Conservation (phyloP, 192 early-diverging fungal species). For the Coemansia sp. region DNA sequence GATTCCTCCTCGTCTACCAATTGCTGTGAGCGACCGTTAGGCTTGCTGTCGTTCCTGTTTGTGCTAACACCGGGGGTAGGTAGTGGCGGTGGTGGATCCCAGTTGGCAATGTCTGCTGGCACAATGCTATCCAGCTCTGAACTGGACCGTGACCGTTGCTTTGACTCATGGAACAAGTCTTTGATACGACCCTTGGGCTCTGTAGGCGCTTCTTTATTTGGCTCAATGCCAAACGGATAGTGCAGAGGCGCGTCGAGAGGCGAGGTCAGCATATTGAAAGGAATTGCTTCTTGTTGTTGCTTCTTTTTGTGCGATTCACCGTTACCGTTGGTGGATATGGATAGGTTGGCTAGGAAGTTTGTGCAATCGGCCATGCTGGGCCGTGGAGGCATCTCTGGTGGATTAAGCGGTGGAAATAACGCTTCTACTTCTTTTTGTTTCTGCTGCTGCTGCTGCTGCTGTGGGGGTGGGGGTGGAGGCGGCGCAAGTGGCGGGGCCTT, state of each 20-base stretch:
- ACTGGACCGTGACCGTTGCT: conserved; percentile 49
- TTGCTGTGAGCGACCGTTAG: background rate
- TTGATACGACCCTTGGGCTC: conserved; percentile 37
- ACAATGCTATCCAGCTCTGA: conserved; percentile 52
- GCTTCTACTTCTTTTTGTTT: conserved; percentile 1
- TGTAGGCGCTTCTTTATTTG: background rate
- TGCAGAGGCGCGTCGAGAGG: background rate
- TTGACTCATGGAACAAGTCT: conserved; percentile 43
- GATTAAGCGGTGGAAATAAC: conserved; percentile 9
- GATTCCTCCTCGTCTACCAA: conserved; percentile 5
- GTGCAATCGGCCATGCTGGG: conserved; percentile 21
- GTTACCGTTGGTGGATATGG: conserved; percentile 1
- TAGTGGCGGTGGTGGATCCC: conserved; percentile 10
- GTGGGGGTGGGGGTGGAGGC: background rate
- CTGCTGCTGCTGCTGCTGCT: background rate
- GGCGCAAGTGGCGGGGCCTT: background rate
- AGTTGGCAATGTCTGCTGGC: conserved; percentile 32
- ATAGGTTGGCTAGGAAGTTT: conserved; percentile 9
- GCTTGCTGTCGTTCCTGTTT: background rate
- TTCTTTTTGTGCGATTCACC: background rate
- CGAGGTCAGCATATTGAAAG: background rate
- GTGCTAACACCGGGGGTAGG: too few species aligned
- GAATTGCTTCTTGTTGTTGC: background rate
- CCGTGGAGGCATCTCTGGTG: conserved; percentile 27
- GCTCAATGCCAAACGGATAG: background rate